A percentile compares a stretch with the other conserved stretches of the same genome.
Conservation (phyloP, 805 yeast genomes). For the Spathaspora hagerdaliae region DNA sequence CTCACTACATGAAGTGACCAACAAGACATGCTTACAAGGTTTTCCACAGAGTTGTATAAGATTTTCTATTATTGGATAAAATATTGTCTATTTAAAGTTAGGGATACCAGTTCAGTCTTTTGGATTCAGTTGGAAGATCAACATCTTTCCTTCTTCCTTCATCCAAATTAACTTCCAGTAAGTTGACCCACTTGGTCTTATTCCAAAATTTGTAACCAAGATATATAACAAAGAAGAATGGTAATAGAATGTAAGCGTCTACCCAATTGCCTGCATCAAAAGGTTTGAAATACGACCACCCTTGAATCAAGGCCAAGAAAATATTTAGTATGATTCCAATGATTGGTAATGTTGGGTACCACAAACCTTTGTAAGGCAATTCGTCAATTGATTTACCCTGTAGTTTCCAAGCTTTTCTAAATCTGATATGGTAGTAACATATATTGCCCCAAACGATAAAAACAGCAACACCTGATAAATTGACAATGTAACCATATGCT, state of each 20-base stretch:
- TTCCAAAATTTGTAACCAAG: slow-evolving; percentile 35
- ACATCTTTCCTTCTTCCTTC: slow-evolving; percentile 46
- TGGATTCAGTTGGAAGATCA: slow-evolving; percentile 4
- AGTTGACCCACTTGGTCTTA: slow-evolving; percentile 39
- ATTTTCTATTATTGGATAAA: not conserved
- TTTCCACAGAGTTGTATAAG: not conserved
- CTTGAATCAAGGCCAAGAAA: slow-evolving; percentile 58
- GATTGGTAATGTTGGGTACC: slow-evolving; percentile 50
- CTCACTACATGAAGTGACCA: no score
- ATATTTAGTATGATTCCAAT: slow-evolving; percentile 47
- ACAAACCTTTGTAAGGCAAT: slow-evolving; percentile 33
- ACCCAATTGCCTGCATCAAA: slow-evolving; percentile 43
- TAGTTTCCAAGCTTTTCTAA: slow-evolving; percentile 41
- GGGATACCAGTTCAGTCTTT: not conserved
- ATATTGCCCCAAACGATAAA: slow-evolving; percentile 67
- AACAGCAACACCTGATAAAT: slow-evolving; percentile 62
- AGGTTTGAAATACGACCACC: slow-evolving; percentile 62
- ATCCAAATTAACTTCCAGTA: slow-evolving; percentile 45
- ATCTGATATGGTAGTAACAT: slow-evolving; percentile 52
- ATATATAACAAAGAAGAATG: slow-evolving; percentile 46
- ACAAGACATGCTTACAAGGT: no score
- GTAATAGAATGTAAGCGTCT: slow-evolving; percentile 62
- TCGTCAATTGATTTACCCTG: slow-evolving; percentile 34
- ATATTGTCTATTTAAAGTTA: not conserved
- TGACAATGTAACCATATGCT: slow-evolving; percentile 59